These are phyloP conservation scores for Eucalyptus melliodora DNA, from an alignment of 345 rosid genomes.

Conservation along the genomic window DNA sequence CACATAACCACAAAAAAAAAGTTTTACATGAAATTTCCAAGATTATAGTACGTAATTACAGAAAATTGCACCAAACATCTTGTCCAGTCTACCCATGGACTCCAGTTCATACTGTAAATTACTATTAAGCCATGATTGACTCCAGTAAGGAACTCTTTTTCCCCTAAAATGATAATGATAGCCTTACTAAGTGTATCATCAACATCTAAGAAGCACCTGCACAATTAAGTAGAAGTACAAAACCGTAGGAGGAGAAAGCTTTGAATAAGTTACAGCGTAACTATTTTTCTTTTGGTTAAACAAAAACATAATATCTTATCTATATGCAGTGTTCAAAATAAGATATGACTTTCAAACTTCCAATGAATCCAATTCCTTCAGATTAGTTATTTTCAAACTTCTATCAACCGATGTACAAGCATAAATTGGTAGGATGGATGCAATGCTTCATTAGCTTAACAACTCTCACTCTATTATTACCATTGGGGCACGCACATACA, in stretches of 20 bases:
- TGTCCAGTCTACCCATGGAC: neutral
- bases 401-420: neutral
- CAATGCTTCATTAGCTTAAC: neutral
- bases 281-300: neutral
- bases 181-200: neutral
- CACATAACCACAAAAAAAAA: neutral
- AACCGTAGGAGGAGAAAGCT: neutral
- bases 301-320: neutral
- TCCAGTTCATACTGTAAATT: neutral
- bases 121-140: neutral
- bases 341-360: neutral
- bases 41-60: neutral
- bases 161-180: neutral
- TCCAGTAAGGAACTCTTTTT: neutral
- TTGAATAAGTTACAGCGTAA: neutral
- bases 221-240: neutral
- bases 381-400: neutral
- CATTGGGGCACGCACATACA: neutral
- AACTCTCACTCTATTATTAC: neutral
- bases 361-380: neutral
- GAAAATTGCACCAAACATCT: neutral
- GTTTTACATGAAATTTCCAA: neutral
- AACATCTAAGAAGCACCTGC: neutral
- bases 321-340: neutral
- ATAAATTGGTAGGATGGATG: neutral